These are phyloP conservation scores for Gentiana straminea DNA, from an alignment of 257 asterid genomes.

Conservation along the genomic window DNA sequence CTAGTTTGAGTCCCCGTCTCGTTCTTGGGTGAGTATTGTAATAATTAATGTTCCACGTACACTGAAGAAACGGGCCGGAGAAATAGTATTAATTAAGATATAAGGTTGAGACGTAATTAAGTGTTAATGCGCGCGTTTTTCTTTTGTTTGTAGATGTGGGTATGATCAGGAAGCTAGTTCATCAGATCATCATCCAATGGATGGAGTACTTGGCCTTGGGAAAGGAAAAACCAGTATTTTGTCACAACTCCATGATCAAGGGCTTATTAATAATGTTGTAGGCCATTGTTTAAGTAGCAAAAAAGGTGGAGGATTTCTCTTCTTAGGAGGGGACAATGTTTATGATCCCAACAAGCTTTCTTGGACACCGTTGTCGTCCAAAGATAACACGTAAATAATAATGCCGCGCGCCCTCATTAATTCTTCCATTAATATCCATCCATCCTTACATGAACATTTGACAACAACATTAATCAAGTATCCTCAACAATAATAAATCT, in stretches of 20 bases:
- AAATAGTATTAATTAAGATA: too few species aligned
- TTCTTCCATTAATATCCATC: neutral
- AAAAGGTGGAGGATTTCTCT: constrained; percentile 78
- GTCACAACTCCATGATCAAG: constrained; percentile 70
- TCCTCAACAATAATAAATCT: neutral
- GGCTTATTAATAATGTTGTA: constrained; percentile 48
- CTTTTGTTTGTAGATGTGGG: constrained; percentile 51
- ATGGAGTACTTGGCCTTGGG: constrained; percentile 96
- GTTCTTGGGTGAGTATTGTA: constrained; percentile 56
- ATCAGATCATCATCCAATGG: constrained; percentile 61
- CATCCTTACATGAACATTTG: too few species aligned
- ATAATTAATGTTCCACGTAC: too few species aligned
- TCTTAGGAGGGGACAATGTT: constrained; percentile 58
- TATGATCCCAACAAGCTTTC: constrained; percentile 58
- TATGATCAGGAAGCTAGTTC: constrained; percentile 80
- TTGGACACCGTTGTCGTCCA: constrained; percentile 85
- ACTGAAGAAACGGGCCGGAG: too few species aligned
- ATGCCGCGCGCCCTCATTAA: too few species aligned
- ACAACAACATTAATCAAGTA: too few species aligned
- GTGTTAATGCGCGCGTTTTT: too few species aligned
- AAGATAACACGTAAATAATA: constrained; percentile 43
- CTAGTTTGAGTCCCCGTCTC: constrained; percentile 52
- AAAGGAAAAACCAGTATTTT: constrained; percentile 77
- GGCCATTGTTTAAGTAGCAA: constrained; percentile 75
- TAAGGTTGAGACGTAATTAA: too few species aligned